phyloP scores from a whole-genome alignment of 192 early-diverging fungal species.

The Coemansia pectinata region DNA sequence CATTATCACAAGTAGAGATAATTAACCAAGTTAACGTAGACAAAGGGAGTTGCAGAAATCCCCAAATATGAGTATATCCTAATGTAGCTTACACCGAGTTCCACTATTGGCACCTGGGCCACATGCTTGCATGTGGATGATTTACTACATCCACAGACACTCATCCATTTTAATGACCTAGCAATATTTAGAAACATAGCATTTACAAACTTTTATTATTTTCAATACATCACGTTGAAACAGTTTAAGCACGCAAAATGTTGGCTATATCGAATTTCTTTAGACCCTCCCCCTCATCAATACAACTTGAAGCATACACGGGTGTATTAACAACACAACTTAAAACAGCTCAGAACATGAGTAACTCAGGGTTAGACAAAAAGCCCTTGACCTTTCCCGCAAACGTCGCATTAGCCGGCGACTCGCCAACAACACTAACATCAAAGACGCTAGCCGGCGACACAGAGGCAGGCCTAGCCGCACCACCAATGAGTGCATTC shows the following conservation, averaged over 20 bases:
- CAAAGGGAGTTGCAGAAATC: too few species aligned
- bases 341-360: slow-evolving; percentile 17
- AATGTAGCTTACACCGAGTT: not conserved
- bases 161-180: not conserved
- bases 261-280: too few species aligned
- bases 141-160: not conserved
- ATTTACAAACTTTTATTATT: not conserved
- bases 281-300: not conserved
- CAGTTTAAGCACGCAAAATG: not conserved
- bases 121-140: not conserved
- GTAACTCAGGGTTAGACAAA: slow-evolving; percentile 41
- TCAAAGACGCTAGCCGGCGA: slow-evolving; percentile 16
- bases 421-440: slow-evolving; percentile 28
- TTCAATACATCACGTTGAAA: not conserved
- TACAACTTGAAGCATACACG: too few species aligned
- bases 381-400: slow-evolving; percentile 41
- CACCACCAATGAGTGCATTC: slow-evolving; percentile 28
- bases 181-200: not conserved
- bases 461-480: not conserved
- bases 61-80: too few species aligned
- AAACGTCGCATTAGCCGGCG: slow-evolving; percentile 25
- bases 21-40: too few species aligned
- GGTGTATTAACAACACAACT: not conserved
- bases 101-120: not conserved
- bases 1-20: too few species aligned